These are phyloP conservation scores for Paramecium pentaurelia DNA, from an alignment of 73 alveolate species.

Conservation along the genomic window DNA sequence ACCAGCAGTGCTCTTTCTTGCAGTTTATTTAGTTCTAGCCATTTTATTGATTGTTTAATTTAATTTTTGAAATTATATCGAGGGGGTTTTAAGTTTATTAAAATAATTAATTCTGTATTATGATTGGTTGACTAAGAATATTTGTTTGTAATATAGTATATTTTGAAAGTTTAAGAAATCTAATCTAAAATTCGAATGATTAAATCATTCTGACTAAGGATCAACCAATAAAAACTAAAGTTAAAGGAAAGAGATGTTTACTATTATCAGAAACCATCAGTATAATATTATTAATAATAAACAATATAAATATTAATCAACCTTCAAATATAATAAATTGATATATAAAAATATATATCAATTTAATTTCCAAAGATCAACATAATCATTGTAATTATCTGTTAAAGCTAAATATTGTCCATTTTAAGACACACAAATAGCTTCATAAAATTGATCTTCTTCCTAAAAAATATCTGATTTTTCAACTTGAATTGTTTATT, in stretches of 20 bases:
- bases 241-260: not conserved
- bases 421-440: not conserved
- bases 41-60: conserved; percentile 12
- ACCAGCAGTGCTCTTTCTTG: conserved; percentile 88
- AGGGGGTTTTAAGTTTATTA: conserved; percentile 7
- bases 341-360: not conserved
- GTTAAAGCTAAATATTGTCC: not conserved
- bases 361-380: not conserved
- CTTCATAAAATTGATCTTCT: not conserved
- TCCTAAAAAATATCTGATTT: not conserved
- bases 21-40: conserved; percentile 97
- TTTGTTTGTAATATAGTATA: not conserved
- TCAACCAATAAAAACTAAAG: not conserved
- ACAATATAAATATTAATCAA: not conserved
- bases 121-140: conserved; percentile 15
- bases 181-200: not conserved
- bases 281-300: not conserved
- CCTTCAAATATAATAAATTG: not conserved
- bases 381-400: not conserved
- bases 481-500: not conserved
- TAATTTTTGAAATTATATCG: not conserved
- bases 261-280: not conserved
- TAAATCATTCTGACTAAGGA: not conserved
- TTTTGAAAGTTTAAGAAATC: not conserved
- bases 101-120: not conserved